Evolutionary conservation across 2,329 filamentous ascomycete genomes (phyloP), one percentile per base, ranked within the genome.

Genomic region (Trichoderma koningiopsis): DNA sequence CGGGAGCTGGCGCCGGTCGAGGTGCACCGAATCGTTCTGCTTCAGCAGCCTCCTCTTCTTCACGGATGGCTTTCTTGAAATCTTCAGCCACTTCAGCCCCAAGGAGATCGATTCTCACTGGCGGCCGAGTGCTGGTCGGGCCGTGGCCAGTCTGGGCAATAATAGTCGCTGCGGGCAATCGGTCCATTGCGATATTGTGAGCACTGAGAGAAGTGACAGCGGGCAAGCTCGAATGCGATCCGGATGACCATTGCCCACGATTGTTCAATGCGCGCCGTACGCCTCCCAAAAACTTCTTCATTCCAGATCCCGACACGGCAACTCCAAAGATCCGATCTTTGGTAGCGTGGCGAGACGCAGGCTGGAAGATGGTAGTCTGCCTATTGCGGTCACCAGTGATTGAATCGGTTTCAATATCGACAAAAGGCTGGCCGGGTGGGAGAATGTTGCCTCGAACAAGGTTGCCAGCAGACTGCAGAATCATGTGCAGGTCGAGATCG

Each of bases 391-490:
- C 81, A 16, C 81, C 80, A 19, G 78, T 78, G 4, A 84, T 84
- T 59, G 82, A 83, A 6, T 87, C 84, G 6, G 86, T 82, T 64
- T 89, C 81, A 43, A 89, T 82, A 55, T 94, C 89, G 52, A 97
- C 91, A 76, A 92, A 93, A 0, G 94, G 89, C 71, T 96, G 92
- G 0, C 88, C 88, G 1, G 95, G 96, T 19, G 94, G 92, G 71
- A 96, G 87, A 6, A 97, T 77, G 70, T 94, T 92, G 16, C 96
- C 96, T 62, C 95, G 88, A 24, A 98, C 94, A 47, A 99, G 87
- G 72, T 92, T 95, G 11, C 94, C 93, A 4, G 91, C 89, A 75
- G 93, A 91, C 14, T 91, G 88, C 27, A 90, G 83, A 11, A 89
- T 85, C 72, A 90, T 84, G 16, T 89, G 79, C 19, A 90, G 80